Conservation (phyloP, 2,329 filamentous ascomycete genomes). For the Incumbomyces delicatus region DNA sequence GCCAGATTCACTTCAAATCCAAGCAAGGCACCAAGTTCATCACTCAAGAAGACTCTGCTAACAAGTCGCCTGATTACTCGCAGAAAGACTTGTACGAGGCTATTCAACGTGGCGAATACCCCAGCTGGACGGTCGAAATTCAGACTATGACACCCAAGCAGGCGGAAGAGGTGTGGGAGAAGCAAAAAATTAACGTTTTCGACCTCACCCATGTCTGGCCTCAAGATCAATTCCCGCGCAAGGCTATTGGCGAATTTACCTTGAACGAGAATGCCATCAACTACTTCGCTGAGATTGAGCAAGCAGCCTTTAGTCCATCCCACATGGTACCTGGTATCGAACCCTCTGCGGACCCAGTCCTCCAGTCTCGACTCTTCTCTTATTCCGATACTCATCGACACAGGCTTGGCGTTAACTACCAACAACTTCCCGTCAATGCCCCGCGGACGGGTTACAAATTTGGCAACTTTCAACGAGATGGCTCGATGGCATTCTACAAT, state of each 20-base stretch:
- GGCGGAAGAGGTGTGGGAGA: constrained; percentile 61
- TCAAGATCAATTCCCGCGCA: constrained; percentile 42
- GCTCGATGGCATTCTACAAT: constrained; percentile 59
- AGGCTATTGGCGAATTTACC: constrained; percentile 44
- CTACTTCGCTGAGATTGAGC: constrained; percentile 59
- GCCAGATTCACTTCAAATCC: constrained; percentile 44
- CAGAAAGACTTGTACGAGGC: constrained; percentile 45
- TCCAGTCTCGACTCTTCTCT: constrained; percentile 61
- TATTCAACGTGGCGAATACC: constrained; percentile 44
- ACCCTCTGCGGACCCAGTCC: constrained; percentile 59
- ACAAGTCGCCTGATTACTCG: constrained; percentile 42
- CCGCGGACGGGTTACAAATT: constrained; percentile 39
- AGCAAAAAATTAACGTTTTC: constrained; percentile 46
- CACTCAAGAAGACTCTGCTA: constrained; percentile 42
- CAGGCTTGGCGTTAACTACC: constrained; percentile 54
- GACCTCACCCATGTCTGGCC: constrained; percentile 48
- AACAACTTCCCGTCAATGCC: constrained; percentile 54
- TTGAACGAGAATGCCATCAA: constrained; percentile 49
- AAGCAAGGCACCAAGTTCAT: constrained; percentile 45
- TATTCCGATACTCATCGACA: constrained; percentile 60
- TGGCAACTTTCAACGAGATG: constrained; percentile 63
- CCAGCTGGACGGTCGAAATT: constrained; percentile 41
- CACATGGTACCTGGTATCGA: constrained; percentile 60
- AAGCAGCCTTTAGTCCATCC: constrained; percentile 58
- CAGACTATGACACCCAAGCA: constrained; percentile 46